These are phyloP conservation scores for Talinum fruticosum DNA, from an alignment of 148 eudicot species.

Conservation along the genomic window DNA sequence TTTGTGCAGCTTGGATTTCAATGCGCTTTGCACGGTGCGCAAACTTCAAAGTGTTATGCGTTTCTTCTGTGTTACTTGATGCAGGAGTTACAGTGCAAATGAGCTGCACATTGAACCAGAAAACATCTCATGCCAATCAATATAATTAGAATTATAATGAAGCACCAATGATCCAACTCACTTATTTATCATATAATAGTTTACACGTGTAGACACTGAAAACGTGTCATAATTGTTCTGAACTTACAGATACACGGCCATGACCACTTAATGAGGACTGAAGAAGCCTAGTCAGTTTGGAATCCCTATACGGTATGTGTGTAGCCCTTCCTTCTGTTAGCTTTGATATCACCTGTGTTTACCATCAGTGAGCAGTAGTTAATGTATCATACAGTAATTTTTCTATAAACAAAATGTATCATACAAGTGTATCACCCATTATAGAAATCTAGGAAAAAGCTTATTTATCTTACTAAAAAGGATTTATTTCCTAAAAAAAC, in stretches of 20 bases:
- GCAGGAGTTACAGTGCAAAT: slow-evolving; percentile 98
- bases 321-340: slow-evolving; percentile 82
- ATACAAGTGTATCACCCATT: background rate
- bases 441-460: background rate
- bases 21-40: slow-evolving; percentile 96
- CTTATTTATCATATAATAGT: background rate
- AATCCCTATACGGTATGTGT: slow-evolving; percentile 93
- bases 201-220: background rate
- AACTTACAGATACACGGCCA: slow-evolving; percentile 94
- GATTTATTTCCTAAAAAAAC: background rate
- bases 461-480: background rate
- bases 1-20: slow-evolving; percentile 97
- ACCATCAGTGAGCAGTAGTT: slow-evolving; percentile 9
- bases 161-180: background rate
- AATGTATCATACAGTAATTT: no score
- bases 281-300: slow-evolving; percentile 95
- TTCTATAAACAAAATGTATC: no score
- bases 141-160: background rate
- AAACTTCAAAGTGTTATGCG: slow-evolving; percentile 95
- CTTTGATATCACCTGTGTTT: slow-evolving; percentile 84
- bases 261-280: slow-evolving; percentile 97
- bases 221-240: slow-evolving; percentile 11
- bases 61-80: slow-evolving; percentile 92
- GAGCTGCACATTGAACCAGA: slow-evolving; percentile 50
- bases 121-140: background rate